Conservation (phyloP, 345 rosid species). For the Turnera subulata region DNA sequence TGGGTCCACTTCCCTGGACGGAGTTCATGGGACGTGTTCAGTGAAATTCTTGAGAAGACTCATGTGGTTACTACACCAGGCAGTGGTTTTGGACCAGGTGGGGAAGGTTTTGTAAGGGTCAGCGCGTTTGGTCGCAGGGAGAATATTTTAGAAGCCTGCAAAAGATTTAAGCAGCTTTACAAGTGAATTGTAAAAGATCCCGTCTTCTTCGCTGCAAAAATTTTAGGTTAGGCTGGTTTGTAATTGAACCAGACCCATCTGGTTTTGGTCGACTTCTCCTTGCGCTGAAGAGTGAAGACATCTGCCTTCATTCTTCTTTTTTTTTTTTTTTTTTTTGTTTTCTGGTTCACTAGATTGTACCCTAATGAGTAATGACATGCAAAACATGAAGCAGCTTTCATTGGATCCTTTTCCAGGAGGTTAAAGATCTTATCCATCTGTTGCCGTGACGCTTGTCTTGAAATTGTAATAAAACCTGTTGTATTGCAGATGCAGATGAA, state of each 20-base stretch:
- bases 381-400: too few relatives aligned
- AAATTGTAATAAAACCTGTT: too few relatives aligned
- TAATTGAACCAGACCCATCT: too few relatives aligned
- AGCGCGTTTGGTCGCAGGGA: slow-evolving; percentile 92
- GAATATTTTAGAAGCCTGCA: slow-evolving; percentile 84
- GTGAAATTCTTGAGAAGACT: slow-evolving; percentile 85
- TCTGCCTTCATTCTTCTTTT: not conserved
- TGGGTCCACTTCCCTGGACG: slow-evolving; percentile 97
- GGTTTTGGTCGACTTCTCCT: too few relatives aligned
- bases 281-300: too few relatives aligned
- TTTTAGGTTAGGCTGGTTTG: too few relatives aligned
- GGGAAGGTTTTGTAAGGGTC: slow-evolving; percentile 89
- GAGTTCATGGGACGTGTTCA: slow-evolving; percentile 95
- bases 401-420: too few relatives aligned
- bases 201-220: not conserved
- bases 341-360: too few relatives aligned
- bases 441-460: too few relatives aligned
- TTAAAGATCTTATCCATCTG: too few relatives aligned
- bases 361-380: too few relatives aligned
- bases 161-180: slow-evolving; percentile 64
- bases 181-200: slow-evolving; percentile 8
- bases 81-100: slow-evolving; percentile 95
- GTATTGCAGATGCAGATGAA: too few relatives aligned
- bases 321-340: not conserved
- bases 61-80: slow-evolving; percentile 95